Base-by-base conservation (phyloP, 1,284 basidiomycete genomes). In the Hemileccinum hortonii region DNA sequence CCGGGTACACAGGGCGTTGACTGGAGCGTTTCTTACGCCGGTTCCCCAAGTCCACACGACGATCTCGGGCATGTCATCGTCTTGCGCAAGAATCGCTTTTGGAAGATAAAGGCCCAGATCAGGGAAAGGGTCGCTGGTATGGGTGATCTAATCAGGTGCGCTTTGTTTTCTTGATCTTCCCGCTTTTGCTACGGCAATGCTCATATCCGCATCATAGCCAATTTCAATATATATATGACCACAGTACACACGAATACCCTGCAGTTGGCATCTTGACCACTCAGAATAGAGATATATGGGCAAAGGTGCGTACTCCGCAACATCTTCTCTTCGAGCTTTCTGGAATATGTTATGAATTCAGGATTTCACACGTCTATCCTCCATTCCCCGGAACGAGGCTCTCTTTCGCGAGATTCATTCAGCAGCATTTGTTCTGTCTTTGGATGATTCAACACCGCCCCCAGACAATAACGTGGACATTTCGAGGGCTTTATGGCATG, bases 221-320 rank as follows among this genome's bases (percentile, higher is more conserved):
- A 65, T 80, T 95, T 30, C 75, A 89, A 58, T 69, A 84, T 58
- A 87, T 95, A 56, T 84, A 90, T 54, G 79, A 86, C 46, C 78
- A 84, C 60, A 83, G 84, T 15, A 71, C 69, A 3, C 64, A 76
- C n/a, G 79, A 81, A 56, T 82, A 83, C 58, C 86, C 86, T 14
- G 86, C 83, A 16, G 81, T 95, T 36, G 92, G 93, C 24, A 78
- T 87, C 6, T 71, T 96, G 51, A 83, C 90, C 0, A 82, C 89
- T 6, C 82, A 83, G 43, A 86, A 92, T 64, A 83, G 93, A 41
- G 92, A 95, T 72, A 64, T 80, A 41, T 96, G 92, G 92, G 84
- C 91, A 9, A 86, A 90, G 73, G 87, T 88, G 47, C 41, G 70
- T 57, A 42, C 49, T 21, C 11, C 2, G n/a, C 18, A 9, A 11